Conservation (phyloP, 2,329 filamentous ascomycete species). For the Paraphoma sp. region DNA sequence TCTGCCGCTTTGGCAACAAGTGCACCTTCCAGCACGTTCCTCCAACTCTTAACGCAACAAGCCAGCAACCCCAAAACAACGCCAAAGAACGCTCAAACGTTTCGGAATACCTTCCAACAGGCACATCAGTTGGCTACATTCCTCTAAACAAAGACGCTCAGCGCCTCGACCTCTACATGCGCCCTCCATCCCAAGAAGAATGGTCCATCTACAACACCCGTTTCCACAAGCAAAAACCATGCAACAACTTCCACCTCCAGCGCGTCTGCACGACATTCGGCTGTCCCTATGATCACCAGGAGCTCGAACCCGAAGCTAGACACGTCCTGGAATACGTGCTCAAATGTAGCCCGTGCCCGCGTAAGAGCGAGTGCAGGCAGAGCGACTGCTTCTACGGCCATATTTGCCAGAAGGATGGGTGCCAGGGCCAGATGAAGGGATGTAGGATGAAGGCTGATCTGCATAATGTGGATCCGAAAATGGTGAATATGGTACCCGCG, state of each 20-base stretch:
- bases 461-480: constrained; percentile 26
- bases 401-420: constrained; percentile 47
- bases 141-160: constrained; percentile 56
- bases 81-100: constrained; percentile 16
- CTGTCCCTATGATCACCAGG: constrained; percentile 56
- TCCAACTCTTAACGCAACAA: not conserved
- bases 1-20: constrained; percentile 29
- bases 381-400: constrained; percentile 57
- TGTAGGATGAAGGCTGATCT: constrained; percentile 34
- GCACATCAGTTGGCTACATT: constrained; percentile 38
- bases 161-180: constrained; percentile 55
- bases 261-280: constrained; percentile 42
- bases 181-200: constrained; percentile 46
- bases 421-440: constrained; percentile 22
- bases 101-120: constrained; percentile 21
- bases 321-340: constrained; percentile 55
- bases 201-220: constrained; percentile 48
- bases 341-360: constrained; percentile 52
- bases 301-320: constrained; percentile 48
- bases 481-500: constrained; percentile 27
- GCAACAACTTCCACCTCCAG: constrained; percentile 58
- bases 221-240: constrained; percentile 51
- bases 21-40: constrained; percentile 28
- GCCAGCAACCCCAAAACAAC: not conserved
- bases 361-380: constrained; percentile 51